Conservation (phyloP, 2,329 filamentous ascomycete species). For the Diaporthe longicolla region DNA sequence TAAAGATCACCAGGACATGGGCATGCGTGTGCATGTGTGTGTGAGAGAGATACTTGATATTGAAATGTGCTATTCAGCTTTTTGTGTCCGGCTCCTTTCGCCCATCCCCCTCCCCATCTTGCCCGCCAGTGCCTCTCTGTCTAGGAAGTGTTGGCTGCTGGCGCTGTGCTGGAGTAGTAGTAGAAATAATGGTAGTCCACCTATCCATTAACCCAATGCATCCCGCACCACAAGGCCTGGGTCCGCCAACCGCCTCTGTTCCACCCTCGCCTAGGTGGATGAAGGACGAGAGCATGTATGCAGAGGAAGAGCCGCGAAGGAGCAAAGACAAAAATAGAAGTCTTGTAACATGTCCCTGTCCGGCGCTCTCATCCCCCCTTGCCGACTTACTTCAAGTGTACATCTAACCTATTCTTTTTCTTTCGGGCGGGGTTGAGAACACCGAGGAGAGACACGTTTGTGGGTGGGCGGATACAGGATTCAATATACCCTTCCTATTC, state of each 20-base stretch:
- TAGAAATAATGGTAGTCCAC: not conserved
- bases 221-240: not conserved
- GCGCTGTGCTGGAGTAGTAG: not conserved
- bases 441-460: not conserved
- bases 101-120: too few relatives aligned
- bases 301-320: not conserved
- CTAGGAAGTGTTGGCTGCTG: not conserved
- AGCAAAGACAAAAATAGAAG: not conserved
- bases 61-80: slow-evolving; percentile 1
- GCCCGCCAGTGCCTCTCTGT: not conserved
- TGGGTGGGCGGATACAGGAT: not conserved
- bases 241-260: not conserved
- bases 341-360: not conserved
- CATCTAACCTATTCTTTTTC: not conserved
- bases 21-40: too few relatives aligned
- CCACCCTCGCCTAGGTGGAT: not conserved
- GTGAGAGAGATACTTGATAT: not conserved
- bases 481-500: not conserved
- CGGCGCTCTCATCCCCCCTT: not conserved
- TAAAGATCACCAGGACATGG: not conserved
- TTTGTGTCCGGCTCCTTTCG: not conserved
- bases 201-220: not conserved
- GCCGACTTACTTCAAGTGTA: not conserved
- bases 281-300: not conserved
- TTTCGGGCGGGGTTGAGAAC: not conserved